A percentile compares a stretch with the other conserved stretches of the same genome.
Evolutionary conservation across 805 yeast species (phyloP).

Genomic region (Nakazawaea wyomingensis): DNA sequence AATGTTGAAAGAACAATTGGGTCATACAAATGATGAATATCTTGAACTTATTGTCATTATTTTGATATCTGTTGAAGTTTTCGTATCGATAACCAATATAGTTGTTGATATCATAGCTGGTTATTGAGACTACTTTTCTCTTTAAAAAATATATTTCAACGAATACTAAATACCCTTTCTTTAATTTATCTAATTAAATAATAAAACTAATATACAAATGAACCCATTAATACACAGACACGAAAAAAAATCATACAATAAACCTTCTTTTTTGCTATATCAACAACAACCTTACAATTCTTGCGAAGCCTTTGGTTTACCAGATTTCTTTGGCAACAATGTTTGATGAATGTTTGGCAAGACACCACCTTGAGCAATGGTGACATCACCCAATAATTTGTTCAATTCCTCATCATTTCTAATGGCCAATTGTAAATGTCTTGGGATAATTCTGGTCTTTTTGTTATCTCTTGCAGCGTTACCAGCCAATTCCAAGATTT

Average conservation of each 20-base stretch:
- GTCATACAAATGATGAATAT: constrained; percentile 68
- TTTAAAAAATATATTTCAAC: background rate
- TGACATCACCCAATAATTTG: constrained; percentile 87
- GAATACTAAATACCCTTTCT: constrained; percentile 5
- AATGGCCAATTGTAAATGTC: constrained; percentile 97
- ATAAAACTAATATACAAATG: constrained; percentile 14
- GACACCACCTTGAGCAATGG: constrained; percentile 99
- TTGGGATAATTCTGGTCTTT: constrained; percentile 98
- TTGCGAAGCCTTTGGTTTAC: constrained; percentile 52
- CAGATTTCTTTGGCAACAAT: constrained; percentile 65
- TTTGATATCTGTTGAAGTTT: constrained; percentile 85
- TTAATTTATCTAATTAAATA: constrained; percentile 6
- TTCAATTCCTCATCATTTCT: constrained; percentile 98
- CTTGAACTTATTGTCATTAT: constrained; percentile 87
- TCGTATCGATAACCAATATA: constrained; percentile 74
- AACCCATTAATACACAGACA: constrained; percentile 11
- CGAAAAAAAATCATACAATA: background rate
- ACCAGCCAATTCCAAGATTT: constrained; percentile 97
- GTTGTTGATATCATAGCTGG: constrained; percentile 28
- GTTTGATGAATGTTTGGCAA: constrained; percentile 94
- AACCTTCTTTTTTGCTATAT: background rate
- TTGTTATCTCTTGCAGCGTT: constrained; percentile 98
- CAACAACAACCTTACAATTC: constrained; percentile 40
- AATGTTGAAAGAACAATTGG: constrained; percentile 95
- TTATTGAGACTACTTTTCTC: background rate